A percentile compares a stretch with the other conserved stretches of the same genome.
Conservation (phyloP, 2,329 filamentous ascomycete species). For the Botrytis fragariae region DNA sequence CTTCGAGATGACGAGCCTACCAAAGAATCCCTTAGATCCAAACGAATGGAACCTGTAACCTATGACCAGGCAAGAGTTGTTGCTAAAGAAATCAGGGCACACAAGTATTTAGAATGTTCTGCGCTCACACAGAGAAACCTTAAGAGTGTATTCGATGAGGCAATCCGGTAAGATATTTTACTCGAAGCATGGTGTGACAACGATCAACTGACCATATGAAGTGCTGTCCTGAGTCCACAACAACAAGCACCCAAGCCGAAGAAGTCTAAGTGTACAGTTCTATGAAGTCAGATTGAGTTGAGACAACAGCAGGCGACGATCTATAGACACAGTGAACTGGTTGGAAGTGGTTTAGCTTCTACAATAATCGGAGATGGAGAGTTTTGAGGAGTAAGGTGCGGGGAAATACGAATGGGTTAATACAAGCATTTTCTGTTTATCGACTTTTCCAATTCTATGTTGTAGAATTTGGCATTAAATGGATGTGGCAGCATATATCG, state of each 20-base stretch:
- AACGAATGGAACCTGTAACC: slow-evolving; percentile 95
- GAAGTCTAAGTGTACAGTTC: slow-evolving; percentile 66
- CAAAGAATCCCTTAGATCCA: slow-evolving; percentile 76
- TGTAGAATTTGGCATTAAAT: slow-evolving; percentile 18
- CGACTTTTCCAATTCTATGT: slow-evolving; percentile 14
- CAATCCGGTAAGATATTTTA: slow-evolving; percentile 72
- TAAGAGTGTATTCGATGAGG: slow-evolving; percentile 98
- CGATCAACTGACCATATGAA: slow-evolving; percentile 39
- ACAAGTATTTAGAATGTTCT: slow-evolving; percentile 98
- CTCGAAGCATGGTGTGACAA: neutral
- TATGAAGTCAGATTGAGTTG: slow-evolving; percentile 44
- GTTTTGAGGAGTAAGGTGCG: slow-evolving; percentile 10
- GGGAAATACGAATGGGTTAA: slow-evolving; percentile 13
- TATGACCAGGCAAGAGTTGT: slow-evolving; percentile 88
- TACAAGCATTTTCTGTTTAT: slow-evolving; percentile 19
- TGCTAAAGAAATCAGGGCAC: slow-evolving; percentile 90
- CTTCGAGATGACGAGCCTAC: slow-evolving; percentile 85
- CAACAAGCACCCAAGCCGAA: slow-evolving; percentile 57
- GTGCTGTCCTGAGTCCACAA: slow-evolving; percentile 69
- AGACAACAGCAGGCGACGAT: neutral
- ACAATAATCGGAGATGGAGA: neutral
- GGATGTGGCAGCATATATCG: slow-evolving; percentile 9
- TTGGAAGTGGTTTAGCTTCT: slow-evolving; percentile 1
- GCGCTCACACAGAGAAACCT: slow-evolving; percentile 94
- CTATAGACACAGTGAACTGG: neutral